phyloP scores from a whole-genome alignment of 495 filamentous ascomycete genomes.

The Penicillium odoratum region DNA sequence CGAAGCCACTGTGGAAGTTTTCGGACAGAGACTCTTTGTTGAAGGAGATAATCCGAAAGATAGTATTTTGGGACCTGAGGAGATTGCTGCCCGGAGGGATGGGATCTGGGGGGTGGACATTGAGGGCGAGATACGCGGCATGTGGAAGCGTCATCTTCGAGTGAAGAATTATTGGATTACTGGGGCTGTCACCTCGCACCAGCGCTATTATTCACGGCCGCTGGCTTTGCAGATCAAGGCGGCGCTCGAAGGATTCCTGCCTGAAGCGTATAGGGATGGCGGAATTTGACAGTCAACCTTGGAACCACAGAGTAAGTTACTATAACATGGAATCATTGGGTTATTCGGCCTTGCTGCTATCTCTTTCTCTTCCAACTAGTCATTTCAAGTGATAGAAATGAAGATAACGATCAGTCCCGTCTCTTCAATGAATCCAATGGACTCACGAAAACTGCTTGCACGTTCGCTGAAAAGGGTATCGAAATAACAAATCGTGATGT shows the following conservation, averaged over 20 bases:
- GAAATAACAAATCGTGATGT: neutral
- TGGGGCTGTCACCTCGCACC: neutral
- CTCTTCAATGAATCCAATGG: too few species aligned
- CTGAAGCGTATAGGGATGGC: neutral
- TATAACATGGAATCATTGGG: too few species aligned
- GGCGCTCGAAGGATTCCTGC: neutral
- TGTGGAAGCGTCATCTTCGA: conserved; percentile 4
- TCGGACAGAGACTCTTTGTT: neutral
- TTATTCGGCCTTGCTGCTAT: too few species aligned
- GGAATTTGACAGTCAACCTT: neutral
- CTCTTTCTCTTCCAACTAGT: too few species aligned
- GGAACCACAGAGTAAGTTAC: too few species aligned
- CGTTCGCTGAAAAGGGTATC: neutral
- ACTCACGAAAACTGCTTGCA: neutral
- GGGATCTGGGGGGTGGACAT: neutral
- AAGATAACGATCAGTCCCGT: too few species aligned
- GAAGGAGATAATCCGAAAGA: neutral
- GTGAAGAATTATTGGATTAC: neutral
- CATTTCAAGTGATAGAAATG: too few species aligned
- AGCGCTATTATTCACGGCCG: neutral
- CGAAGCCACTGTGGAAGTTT: neutral
- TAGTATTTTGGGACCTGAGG: neutral
- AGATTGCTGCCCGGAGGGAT: neutral
- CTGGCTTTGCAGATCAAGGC: conserved; percentile 1
- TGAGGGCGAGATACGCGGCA: neutral